phyloP scores from a whole-genome alignment of 345 rosid species.

The Passiflora organensis region DNA sequence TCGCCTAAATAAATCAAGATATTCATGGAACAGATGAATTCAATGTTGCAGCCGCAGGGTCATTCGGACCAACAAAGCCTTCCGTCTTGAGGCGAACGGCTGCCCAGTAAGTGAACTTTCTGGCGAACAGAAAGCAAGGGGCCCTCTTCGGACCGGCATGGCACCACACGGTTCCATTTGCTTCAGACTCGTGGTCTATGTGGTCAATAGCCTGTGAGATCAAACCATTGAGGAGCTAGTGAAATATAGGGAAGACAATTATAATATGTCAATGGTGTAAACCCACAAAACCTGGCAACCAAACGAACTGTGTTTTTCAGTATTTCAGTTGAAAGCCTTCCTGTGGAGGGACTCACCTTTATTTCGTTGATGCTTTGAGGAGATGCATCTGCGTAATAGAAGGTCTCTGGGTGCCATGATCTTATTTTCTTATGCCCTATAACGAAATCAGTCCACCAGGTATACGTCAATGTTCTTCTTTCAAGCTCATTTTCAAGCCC shows the following conservation, averaged over 20 bases:
- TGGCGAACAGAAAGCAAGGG: constrained; percentile 21
- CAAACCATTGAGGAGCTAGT: no score
- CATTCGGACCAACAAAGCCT: not conserved
- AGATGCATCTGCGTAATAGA: constrained; percentile 11
- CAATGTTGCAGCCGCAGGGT: not conserved
- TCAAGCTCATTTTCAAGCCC: constrained; percentile 18
- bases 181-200: constrained; percentile 3
- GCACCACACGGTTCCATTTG: constrained; percentile 12
- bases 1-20: no score
- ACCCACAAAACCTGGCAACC: no score
- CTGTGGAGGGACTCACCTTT: constrained; percentile 5
- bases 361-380: constrained; percentile 12
- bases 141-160: not conserved
- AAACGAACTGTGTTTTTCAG: no score
- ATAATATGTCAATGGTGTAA: no score
- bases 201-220: constrained; percentile 16
- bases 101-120: constrained; percentile 23
- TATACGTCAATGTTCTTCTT: constrained; percentile 20
- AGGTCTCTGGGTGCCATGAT: constrained; percentile 22
- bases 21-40: not conserved
- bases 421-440: not conserved
- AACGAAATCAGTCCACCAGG: constrained; percentile 9
- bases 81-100: constrained; percentile 16
- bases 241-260: no score
- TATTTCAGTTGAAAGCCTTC: no score